Evolutionary conservation across 257 asterid genomes (phyloP), one percentile per base, ranked within the genome.

Genomic region (Ilex asprella): DNA sequence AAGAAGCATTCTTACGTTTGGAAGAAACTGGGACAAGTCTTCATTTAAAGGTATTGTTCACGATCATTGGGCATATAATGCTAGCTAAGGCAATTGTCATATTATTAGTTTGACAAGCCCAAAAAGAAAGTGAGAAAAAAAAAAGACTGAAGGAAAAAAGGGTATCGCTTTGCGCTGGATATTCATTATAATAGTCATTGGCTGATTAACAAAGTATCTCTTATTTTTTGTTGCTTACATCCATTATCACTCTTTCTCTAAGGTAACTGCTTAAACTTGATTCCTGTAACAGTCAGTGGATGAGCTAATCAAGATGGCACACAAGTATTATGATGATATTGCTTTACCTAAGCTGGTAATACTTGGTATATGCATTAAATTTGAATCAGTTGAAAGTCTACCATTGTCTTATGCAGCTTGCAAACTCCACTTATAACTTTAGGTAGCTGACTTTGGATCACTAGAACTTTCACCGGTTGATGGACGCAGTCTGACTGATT

Each of bases 391-490:
- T 13, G 41, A 35, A 8, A 35, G 41, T 35, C 8, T 35, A 35
- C 41, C 5, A 35, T 35, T 35, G 41, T 35, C 41, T 35, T 35
- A 35, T 8, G 41, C 41, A 21, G 27, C 27, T 21, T 21, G 27
- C 41, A 4, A 35, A 35, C 41, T 35, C 8, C 41, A 35, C 32
- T 74, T 58, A 16, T 73, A 61, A 57, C 68, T 76, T 59, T 82
- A 93, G 99, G 97, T 90, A 61, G 72, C 99, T 44, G 99, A 93
- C 83, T 89, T 93, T 77, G 97, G 94, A 68, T 93, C 97, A 31
- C 94, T 93, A 57, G 99, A 93, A 71, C 99, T 93, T 69, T 93
- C 99, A 72, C 97, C 99, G 30, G 99, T 89, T 72, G 99, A 93
- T 78, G 99, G 99, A 30, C 91, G 96, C 56, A 93, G 96, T 2